Percentiles rank a stretch among this genome's conserved stretches.
Evolutionary conservation across 2,329 filamentous ascomycete genomes (phyloP).

Genomic region (Alternaria gansuensis): DNA sequence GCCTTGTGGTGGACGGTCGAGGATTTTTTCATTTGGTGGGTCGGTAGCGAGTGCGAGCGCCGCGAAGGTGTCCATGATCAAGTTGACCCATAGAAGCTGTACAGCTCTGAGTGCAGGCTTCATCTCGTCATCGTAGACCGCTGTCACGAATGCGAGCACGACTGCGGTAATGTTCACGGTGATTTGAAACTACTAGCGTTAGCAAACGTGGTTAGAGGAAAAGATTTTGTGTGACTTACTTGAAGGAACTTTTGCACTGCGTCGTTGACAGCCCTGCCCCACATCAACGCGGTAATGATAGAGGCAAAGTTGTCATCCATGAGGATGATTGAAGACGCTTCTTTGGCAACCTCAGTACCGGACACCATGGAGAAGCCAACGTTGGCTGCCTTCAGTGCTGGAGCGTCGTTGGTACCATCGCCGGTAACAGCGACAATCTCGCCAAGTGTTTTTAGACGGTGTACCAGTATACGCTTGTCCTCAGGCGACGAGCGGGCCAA

Average conservation of each 20-base stretch:
- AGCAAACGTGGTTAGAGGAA: neutral
- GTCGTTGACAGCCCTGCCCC: conserved; percentile 96
- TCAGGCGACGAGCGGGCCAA: conserved; percentile 96
- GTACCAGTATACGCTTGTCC: conserved; percentile 95
- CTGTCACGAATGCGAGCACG: conserved; percentile 95
- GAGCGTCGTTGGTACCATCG: conserved; percentile 96
- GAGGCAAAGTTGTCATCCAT: conserved; percentile 98
- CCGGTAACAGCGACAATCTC: conserved; percentile 98
- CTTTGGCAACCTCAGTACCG: conserved; percentile 92
- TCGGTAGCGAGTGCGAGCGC: conserved; percentile 97
- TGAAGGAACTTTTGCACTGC: conserved; percentile 98
- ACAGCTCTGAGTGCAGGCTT: conserved; percentile 94
- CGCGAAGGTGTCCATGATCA: conserved; percentile 94
- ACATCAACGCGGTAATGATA: conserved; percentile 92
- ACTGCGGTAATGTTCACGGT: conserved; percentile 98
- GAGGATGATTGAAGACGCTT: conserved; percentile 96
- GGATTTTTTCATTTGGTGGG: conserved; percentile 92
- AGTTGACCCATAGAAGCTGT: conserved; percentile 96
- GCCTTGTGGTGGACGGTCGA: conserved; percentile 87
- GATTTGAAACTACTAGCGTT: conserved; percentile 73
- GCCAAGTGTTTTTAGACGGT: conserved; percentile 86
- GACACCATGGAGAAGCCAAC: conserved; percentile 97
- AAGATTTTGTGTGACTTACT: conserved; percentile 47
- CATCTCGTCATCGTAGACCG: conserved; percentile 82
- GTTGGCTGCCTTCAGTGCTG: conserved; percentile 95